Conservation (phyloP, 352 stramenopile species). For the Elongisporangium senticosum region DNA sequence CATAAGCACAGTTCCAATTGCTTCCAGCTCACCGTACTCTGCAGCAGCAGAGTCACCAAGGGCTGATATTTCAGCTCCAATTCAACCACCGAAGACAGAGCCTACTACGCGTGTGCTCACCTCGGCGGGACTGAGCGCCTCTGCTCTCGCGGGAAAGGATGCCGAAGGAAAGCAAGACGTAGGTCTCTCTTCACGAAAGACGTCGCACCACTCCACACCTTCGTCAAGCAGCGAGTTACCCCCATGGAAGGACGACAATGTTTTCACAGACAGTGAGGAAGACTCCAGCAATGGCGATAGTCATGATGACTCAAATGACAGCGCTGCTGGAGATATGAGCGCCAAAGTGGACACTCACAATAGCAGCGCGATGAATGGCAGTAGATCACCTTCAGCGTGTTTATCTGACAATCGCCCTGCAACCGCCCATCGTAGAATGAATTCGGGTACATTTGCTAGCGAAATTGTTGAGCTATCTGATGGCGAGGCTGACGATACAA, state of each 20-base stretch:
- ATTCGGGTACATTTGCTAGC: conserved; percentile 10
- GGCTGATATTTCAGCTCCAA: neutral
- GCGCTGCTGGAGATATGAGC: neutral
- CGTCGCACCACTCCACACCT: neutral
- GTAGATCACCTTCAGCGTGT: neutral
- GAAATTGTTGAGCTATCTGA: conserved; percentile 16
- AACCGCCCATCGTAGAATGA: conserved; percentile 5
- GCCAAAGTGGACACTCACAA: neutral
- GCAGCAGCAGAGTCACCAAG: neutral
- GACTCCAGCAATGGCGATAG: conserved; percentile 3
- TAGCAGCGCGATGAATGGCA: neutral
- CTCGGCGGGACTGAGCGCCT: neutral
- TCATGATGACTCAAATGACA: neutral
- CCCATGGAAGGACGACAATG: conserved; percentile 25
- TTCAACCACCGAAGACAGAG: neutral
- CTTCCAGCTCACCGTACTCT: neutral
- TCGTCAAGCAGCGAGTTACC: conserved; percentile 10
- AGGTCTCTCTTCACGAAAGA: neutral
- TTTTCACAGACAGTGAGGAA: conserved; percentile 20
- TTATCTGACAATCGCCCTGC: neutral
- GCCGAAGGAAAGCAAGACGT: neutral
- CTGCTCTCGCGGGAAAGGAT: neutral
- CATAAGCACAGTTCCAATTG: neutral
- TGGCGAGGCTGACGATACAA: conserved; percentile 10
- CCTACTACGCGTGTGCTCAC: neutral